These are phyloP conservation scores for Roridomyces roridus DNA, from an alignment of 768 basidiomycete species.

Conservation along the genomic window DNA sequence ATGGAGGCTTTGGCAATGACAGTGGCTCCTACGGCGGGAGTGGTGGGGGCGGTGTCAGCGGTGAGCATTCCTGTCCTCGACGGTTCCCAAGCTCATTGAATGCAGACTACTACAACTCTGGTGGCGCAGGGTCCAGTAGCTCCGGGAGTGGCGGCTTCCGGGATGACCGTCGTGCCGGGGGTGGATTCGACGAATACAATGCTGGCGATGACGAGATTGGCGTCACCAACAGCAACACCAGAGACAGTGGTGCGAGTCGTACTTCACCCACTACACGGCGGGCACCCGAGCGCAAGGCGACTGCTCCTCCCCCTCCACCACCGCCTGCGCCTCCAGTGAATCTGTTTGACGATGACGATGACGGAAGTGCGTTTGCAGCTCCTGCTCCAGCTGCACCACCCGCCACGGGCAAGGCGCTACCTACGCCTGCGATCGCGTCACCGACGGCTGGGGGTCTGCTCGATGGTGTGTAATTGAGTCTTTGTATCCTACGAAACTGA, in stretches of 20 bases:
- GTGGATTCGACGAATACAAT: slow-evolving; percentile 89
- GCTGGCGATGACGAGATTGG: slow-evolving; percentile 88
- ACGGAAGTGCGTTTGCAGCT: slow-evolving; percentile 47
- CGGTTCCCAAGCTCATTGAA: slow-evolving; percentile 3
- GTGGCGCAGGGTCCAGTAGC: too few relatives aligned
- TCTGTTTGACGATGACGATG: slow-evolving; percentile 83
- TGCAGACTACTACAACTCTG: slow-evolving; percentile 33
- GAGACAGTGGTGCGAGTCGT: slow-evolving; percentile 23
- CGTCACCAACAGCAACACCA: slow-evolving; percentile 34
- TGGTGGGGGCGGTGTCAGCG: slow-evolving; percentile 46
- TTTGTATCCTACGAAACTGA: not conserved
- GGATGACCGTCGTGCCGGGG: slow-evolving; percentile 59
- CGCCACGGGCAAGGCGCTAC: slow-evolving; percentile 58
- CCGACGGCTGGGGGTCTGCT: slow-evolving; percentile 37
- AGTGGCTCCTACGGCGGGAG: slow-evolving; percentile 45
- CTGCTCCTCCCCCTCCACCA: slow-evolving; percentile 44
- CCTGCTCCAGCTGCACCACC: slow-evolving; percentile 37
- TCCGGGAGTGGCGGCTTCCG: slow-evolving; percentile 56
- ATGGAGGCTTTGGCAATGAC: slow-evolving; percentile 53
- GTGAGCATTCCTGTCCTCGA: slow-evolving; percentile 32
- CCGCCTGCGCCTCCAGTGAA: slow-evolving; percentile 61
- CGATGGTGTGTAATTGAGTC: slow-evolving; percentile 44
- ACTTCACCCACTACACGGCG: slow-evolving; percentile 44
- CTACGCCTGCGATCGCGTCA: slow-evolving; percentile 41
- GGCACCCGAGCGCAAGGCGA: slow-evolving; percentile 42